phyloP scores from a whole-genome alignment of 345 rosid genomes.

The Excoecaria agallocha region DNA sequence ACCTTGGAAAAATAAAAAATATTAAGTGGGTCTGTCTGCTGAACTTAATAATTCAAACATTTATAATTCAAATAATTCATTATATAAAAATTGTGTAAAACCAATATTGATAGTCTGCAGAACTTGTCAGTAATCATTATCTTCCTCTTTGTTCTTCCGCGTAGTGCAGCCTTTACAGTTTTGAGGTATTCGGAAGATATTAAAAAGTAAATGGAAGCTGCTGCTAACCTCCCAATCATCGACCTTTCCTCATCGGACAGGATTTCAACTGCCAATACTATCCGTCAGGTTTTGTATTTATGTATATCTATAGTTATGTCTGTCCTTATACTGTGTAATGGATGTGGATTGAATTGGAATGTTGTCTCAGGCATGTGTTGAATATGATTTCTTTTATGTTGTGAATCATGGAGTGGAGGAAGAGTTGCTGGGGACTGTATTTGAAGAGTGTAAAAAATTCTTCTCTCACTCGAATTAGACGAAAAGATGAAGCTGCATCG shows the following conservation, averaged over 20 bases:
- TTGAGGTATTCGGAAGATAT: too few relatives aligned
- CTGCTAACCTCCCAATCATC: conserved; percentile 16
- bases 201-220: not conserved
- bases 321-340: too few relatives aligned
- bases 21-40: too few relatives aligned
- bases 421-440: conserved; percentile 28
- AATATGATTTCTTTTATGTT: conserved; percentile 79
- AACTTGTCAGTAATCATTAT: too few relatives aligned
- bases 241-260: conserved; percentile 19
- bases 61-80: too few relatives aligned
- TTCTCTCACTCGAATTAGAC: conserved; percentile 60
- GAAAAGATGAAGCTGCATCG: conserved; percentile 49
- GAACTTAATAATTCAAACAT: too few relatives aligned
- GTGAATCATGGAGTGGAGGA: conserved; percentile 64
- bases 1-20: too few relatives aligned
- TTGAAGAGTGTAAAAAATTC: conserved; percentile 52
- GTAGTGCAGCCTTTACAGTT: too few relatives aligned
- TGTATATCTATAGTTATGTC: not conserved
- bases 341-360: too few relatives aligned
- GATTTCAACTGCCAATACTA: conserved; percentile 9
- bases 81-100: too few relatives aligned
- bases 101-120: too few relatives aligned
- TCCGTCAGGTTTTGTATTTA: conserved; percentile 15
- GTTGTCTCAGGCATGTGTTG: conserved; percentile 7
- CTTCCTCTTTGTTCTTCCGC: too few relatives aligned